Evolutionary conservation across 495 filamentous ascomycete species (phyloP).

Genomic region (Penicillium coffeae): DNA sequence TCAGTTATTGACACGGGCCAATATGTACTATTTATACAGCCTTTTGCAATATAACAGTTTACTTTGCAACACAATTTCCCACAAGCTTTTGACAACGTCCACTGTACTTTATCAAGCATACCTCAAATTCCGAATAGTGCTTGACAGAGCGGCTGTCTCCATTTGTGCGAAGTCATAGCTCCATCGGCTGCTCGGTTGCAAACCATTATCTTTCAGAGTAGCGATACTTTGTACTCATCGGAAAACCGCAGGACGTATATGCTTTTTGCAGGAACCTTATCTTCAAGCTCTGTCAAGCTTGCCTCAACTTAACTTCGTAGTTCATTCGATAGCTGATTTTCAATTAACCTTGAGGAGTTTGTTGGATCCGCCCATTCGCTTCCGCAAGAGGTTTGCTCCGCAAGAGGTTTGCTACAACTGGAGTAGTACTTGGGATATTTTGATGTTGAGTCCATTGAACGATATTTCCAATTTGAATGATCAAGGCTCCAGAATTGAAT

Average conservation of each 20-base stretch:
- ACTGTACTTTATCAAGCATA: constrained; percentile 73
- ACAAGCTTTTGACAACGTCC: constrained; percentile 53
- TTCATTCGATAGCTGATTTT: constrained; percentile 32
- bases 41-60: not conserved
- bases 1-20: not conserved
- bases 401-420: too few relatives aligned
- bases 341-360: constrained; percentile 55
- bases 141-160: constrained; percentile 60
- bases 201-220: constrained; percentile 47
- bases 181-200: constrained; percentile 62
- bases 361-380: constrained; percentile 76
- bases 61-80: constrained; percentile 32
- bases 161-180: constrained; percentile 68
- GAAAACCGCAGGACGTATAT: constrained; percentile 75
- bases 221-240: constrained; percentile 63
- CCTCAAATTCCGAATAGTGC: constrained; percentile 68
- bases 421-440: too few relatives aligned
- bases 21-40: not conserved
- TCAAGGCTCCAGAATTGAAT: too few relatives aligned
- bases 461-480: too few relatives aligned
- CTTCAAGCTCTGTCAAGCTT: constrained; percentile 52
- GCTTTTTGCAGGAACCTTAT: constrained; percentile 61
- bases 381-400: too few relatives aligned
- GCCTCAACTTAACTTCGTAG: constrained; percentile 47
- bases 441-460: too few relatives aligned